A percentile compares a stretch with the other conserved stretches of the same genome.
Conservation (phyloP, 345 rosid species). For the Eucalyptus regnans region DNA sequence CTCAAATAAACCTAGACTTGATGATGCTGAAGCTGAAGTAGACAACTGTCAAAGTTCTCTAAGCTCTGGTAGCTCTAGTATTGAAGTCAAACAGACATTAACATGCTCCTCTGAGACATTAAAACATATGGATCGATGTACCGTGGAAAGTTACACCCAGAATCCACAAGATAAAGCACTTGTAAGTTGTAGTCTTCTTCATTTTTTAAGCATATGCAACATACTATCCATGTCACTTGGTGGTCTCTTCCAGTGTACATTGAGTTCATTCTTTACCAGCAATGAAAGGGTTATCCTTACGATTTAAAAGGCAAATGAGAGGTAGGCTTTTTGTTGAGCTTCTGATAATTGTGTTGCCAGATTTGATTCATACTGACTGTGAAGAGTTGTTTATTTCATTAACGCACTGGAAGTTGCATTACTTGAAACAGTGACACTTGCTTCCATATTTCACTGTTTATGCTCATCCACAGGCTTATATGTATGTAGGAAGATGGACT, state of each 20-base stretch:
- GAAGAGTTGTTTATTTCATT: not conserved
- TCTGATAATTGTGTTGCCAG: not conserved
- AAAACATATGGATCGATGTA: conserved; percentile 9
- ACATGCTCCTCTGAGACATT: conserved; percentile 15
- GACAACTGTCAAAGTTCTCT: not conserved
- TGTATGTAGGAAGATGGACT: conserved; percentile 24
- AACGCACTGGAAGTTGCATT: not conserved
- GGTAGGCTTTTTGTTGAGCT: not conserved
- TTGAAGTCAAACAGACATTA: conserved; percentile 16
- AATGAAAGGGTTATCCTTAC: not conserved
- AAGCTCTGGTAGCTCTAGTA: conserved; percentile 18
- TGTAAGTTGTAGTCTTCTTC: conserved; percentile 13
- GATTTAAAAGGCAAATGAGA: not conserved
- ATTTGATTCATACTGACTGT: not conserved
- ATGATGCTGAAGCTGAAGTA: conserved; percentile 7
- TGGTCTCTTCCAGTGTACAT: not conserved
- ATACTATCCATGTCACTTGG: not conserved
- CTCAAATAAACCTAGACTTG: conserved; percentile 11
- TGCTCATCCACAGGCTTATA: not conserved
- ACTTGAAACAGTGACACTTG: not conserved
- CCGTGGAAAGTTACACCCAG: conserved; percentile 2
- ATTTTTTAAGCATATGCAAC: not conserved
- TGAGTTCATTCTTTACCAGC: not conserved
- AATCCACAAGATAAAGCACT: conserved; percentile 5
- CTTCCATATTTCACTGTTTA: not conserved